These are phyloP conservation scores for Cladophialophora immunda DNA, from an alignment of 2,329 filamentous ascomycete species.

Conservation along the genomic window DNA sequence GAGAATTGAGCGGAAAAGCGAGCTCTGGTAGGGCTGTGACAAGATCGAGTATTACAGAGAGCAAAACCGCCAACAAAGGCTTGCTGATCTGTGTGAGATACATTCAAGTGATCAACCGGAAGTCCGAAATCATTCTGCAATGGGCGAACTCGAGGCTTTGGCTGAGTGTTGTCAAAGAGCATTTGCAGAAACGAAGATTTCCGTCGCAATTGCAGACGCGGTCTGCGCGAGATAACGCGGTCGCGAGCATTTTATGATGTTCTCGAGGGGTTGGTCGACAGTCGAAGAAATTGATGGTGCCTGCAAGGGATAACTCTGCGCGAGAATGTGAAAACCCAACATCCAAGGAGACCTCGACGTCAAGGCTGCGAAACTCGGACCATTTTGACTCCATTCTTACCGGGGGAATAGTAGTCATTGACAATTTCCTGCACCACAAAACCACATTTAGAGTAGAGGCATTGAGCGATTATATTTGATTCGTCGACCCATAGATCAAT, in stretches of 20 bases:
- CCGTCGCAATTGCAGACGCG: neutral
- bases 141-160: neutral
- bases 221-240: constrained; percentile 1
- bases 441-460: constrained; percentile 55
- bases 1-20: constrained; percentile 81
- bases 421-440: constrained; percentile 58
- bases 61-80: constrained; percentile 23
- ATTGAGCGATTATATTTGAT: constrained; percentile 53
- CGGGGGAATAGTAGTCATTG: constrained; percentile 60
- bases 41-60: neutral
- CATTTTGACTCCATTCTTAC: constrained; percentile 58
- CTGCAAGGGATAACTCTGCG: constrained; percentile 33
- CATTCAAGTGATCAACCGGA: constrained; percentile 29
- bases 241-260: constrained; percentile 27
- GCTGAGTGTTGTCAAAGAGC: neutral
- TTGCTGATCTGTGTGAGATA: constrained; percentile 23
- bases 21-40: constrained; percentile 38
- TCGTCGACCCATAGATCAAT: constrained; percentile 64
- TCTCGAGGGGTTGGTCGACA: constrained; percentile 33
- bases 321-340: constrained; percentile 31
- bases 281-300: constrained; percentile 20
- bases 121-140: neutral
- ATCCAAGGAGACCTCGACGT: constrained; percentile 6
- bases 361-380: constrained; percentile 26
- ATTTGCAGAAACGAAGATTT: neutral